A percentile compares a stretch with the other conserved stretches of the same genome.
phyloP scores from a whole-genome alignment of 2,329 filamentous ascomycete genomes.

The Didymella segeticola region DNA sequence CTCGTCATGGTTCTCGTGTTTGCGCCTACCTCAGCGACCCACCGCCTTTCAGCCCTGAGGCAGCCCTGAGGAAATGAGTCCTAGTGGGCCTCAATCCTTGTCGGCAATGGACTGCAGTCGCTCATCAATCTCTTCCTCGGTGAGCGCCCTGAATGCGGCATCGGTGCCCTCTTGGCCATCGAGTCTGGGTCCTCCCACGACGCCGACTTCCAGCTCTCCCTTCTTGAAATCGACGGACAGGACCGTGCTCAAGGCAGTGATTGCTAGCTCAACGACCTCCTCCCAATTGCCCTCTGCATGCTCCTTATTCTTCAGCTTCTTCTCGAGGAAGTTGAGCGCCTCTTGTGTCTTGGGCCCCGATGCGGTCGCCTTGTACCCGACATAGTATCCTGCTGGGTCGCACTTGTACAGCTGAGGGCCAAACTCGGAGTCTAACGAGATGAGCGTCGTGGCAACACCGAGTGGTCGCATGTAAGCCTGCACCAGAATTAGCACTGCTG shows the following conservation, averaged over 20 bases:
- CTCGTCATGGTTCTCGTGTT: constrained; percentile 33
- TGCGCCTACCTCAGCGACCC: constrained; percentile 34
- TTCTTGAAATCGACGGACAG: constrained; percentile 99
- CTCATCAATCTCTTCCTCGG: constrained; percentile 98
- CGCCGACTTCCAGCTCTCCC: constrained; percentile 96
- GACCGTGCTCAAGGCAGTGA: constrained; percentile 92
- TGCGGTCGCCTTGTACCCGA: constrained; percentile 97
- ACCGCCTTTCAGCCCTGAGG: constrained; percentile 30
- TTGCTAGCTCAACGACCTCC: constrained; percentile 96
- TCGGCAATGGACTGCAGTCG: constrained; percentile 97
- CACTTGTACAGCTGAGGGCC: constrained; percentile 98
- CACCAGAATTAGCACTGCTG: constrained; percentile 38
- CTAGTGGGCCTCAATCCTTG: constrained; percentile 87
- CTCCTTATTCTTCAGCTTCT: constrained; percentile 99
- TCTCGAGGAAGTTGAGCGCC: constrained; percentile 97
- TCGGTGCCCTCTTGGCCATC: constrained; percentile 86
- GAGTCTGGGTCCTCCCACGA: constrained; percentile 84
- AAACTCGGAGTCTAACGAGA: constrained; percentile 89
- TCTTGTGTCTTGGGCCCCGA: constrained; percentile 98
- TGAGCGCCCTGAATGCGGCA: constrained; percentile 82
- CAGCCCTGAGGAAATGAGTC: constrained; percentile 14
- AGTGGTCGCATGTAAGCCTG: constrained; percentile 98
- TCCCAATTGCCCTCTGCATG: constrained; percentile 91
- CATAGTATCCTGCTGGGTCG: constrained; percentile 96
- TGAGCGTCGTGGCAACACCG: constrained; percentile 92